Percentiles rank a stretch among this genome's conserved stretches.
Conservation (phyloP, 345 rosid species). For the Acer campestre region DNA sequence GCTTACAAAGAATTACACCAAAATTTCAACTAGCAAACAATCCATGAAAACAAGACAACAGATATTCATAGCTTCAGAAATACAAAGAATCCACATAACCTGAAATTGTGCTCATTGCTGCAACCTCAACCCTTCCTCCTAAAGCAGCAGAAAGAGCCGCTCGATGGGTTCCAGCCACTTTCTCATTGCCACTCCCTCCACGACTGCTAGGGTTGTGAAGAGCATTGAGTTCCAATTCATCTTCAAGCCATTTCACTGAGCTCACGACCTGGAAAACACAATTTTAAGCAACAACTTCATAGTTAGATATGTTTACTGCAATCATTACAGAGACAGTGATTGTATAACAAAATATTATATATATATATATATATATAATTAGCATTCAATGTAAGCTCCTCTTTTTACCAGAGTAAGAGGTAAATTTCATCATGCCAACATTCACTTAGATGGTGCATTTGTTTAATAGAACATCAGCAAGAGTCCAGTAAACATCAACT, state of each 20-base stretch:
- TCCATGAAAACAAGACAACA: slow-evolving; percentile 5
- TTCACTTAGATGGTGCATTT: neutral
- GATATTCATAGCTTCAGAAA: neutral
- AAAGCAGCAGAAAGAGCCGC: slow-evolving; percentile 91
- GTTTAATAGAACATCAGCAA: neutral
- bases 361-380: neutral
- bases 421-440: neutral
- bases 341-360: neutral
- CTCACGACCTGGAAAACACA: slow-evolving; percentile 79
- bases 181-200: slow-evolving; percentile 90
- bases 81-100: slow-evolving; percentile 40
- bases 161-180: slow-evolving; percentile 86
- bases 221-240: slow-evolving; percentile 96
- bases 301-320: slow-evolving; percentile 11
- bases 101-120: slow-evolving; percentile 92
- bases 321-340: neutral
- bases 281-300: slow-evolving; percentile 16
- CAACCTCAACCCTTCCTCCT: slow-evolving; percentile 89
- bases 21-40: neutral
- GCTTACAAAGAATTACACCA: neutral
- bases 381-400: neutral
- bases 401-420: neutral
- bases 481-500: neutral
- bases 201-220: slow-evolving; percentile 96
- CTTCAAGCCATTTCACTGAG: slow-evolving; percentile 99